Conservation (phyloP, 805 yeast species). For the Saturnispora sekii region DNA sequence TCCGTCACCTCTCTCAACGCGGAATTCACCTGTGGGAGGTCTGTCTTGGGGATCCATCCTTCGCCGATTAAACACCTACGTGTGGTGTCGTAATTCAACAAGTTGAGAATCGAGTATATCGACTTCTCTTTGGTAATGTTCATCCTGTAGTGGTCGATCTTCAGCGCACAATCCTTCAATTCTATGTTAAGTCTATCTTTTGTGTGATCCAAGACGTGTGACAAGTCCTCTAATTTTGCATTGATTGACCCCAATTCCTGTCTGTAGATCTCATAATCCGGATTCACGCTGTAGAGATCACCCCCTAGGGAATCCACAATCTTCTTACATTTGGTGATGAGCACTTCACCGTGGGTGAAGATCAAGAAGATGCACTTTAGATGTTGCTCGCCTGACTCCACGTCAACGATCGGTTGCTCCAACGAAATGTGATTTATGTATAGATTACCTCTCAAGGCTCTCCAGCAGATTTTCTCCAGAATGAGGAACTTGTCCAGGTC, state of each 20-base stretch:
- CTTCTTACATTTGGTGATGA: conserved; percentile 59
- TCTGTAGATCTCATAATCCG: conserved; percentile 31
- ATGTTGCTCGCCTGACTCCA: conserved; percentile 41
- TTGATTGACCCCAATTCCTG: conserved; percentile 43
- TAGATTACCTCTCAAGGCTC: conserved; percentile 87
- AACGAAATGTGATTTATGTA: conserved; percentile 71
- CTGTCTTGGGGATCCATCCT: conserved; percentile 92
- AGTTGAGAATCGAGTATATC: conserved; percentile 67
- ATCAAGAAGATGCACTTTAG: conserved; percentile 77
- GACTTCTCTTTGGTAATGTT: conserved; percentile 71
- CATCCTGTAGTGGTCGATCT: conserved; percentile 65
- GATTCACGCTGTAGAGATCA: conserved; percentile 51
- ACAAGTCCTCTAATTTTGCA: conserved; percentile 28
- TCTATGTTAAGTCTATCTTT: conserved; percentile 67
- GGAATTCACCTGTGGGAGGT: conserved; percentile 52
- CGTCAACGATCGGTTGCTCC: conserved; percentile 54
- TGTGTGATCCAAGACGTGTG: conserved; percentile 52
- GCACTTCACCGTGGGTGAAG: conserved; percentile 79
- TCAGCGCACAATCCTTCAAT: conserved; percentile 65
- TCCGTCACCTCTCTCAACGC: conserved; percentile 59
- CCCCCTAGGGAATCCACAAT: conserved; percentile 90
- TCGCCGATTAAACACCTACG: conserved; percentile 86
- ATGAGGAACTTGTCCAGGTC: conserved; percentile 57
- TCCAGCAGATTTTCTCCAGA: conserved; percentile 80
- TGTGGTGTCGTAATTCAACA: conserved; percentile 71